Evolutionary conservation across 768 basidiomycete genomes (phyloP).

Genomic region (Gymnopilus junonius): DNA sequence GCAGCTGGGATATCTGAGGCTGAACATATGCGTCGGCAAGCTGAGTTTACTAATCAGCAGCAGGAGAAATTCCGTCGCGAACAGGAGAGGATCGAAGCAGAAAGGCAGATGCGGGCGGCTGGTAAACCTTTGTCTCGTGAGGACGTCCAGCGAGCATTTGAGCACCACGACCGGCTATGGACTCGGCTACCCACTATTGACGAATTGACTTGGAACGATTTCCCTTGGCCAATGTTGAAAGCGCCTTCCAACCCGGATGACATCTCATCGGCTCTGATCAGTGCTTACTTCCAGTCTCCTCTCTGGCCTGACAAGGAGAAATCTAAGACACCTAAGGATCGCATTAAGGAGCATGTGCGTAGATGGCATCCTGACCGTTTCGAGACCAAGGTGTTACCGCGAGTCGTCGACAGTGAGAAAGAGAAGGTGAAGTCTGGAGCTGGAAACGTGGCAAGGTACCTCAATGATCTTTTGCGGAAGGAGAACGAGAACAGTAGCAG

Average conservation of each 20-base stretch:
- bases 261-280: constrained; percentile 57
- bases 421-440: constrained; percentile 76
- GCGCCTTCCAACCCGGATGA: constrained; percentile 62
- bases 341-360: constrained; percentile 75
- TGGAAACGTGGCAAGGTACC: constrained; percentile 67
- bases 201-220: constrained; percentile 63
- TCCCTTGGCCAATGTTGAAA: constrained; percentile 78
- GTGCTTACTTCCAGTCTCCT: constrained; percentile 64
- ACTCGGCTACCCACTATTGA: constrained; percentile 42
- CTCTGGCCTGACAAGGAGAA: constrained; percentile 57
- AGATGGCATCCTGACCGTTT: constrained; percentile 87
- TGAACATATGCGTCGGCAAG: constrained; percentile 68
- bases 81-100: constrained; percentile 65
- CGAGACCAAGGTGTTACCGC: constrained; percentile 66
- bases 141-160: constrained; percentile 58
- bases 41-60: constrained; percentile 64
- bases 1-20: constrained; percentile 40
- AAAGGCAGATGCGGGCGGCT: constrained; percentile 52
- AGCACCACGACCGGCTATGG: constrained; percentile 69
- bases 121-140: constrained; percentile 60
- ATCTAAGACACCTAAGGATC: constrained; percentile 62
- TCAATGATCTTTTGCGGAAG: constrained; percentile 71
- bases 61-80: constrained; percentile 72
- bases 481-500: constrained; percentile 38
- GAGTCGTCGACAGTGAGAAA: constrained; percentile 65